Percentiles rank a stretch among this genome's conserved stretches.
Conservation (phyloP, 352 stramenopile species). For the Pythium scleroteichum region DNA sequence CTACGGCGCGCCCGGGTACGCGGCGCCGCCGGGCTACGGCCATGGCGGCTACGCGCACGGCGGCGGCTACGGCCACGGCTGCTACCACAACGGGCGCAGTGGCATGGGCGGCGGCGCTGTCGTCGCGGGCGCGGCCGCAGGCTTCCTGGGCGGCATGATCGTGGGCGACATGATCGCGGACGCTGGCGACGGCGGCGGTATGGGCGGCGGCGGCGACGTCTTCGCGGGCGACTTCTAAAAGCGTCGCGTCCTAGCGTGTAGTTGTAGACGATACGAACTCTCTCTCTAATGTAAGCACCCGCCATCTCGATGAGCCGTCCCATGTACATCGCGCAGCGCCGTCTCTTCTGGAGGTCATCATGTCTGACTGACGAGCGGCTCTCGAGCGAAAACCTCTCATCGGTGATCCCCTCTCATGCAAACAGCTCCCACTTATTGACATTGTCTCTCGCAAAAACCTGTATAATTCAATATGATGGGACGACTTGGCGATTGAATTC, state of each 20-base stretch:
- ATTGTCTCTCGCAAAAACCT: background rate
- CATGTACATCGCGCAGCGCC: too few species aligned
- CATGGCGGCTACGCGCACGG: conserved; percentile 14
- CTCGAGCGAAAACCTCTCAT: too few species aligned
- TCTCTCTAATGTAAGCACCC: too few species aligned
- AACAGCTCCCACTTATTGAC: too few species aligned
- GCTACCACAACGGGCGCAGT: conserved; percentile 4
- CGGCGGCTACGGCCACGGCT: background rate
- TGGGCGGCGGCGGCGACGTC: conserved; percentile 18
- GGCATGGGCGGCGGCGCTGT: conserved; percentile 20
- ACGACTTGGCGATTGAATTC: conserved; percentile 2
- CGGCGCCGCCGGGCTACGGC: conserved; percentile 19
- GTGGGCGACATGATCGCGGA: conserved; percentile 26
- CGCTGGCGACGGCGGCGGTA: conserved; percentile 11
- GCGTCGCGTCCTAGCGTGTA: too few species aligned
- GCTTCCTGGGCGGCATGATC: conserved; percentile 25
- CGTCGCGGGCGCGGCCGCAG: conserved; percentile 12
- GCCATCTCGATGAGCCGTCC: too few species aligned
- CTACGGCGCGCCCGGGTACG: conserved; percentile 19
- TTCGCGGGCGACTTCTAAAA: conserved; percentile 27
- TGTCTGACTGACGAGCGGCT: too few species aligned
- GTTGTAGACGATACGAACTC: too few species aligned
- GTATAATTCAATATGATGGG: background rate
- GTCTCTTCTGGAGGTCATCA: too few species aligned
- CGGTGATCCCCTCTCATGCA: too few species aligned